Evolutionary conservation across 108 stramenopile genomes (phyloP).

Genomic region (Nitzschia sp.): DNA sequence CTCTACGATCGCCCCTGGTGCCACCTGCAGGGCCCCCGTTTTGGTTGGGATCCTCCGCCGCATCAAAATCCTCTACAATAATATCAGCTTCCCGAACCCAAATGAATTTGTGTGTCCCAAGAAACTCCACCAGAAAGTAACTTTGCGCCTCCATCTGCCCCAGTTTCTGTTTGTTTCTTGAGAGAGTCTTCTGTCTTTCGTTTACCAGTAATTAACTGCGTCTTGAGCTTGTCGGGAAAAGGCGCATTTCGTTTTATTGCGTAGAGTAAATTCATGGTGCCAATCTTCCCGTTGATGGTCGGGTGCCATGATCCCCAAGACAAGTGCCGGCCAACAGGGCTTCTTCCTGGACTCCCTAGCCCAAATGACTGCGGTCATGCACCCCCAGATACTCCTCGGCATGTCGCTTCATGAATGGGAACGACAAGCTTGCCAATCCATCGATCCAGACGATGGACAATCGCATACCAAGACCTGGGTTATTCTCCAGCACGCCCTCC

Average conservation of each 20-base stretch:
- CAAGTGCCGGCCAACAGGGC: slow-evolving; percentile 90
- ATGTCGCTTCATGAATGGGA: slow-evolving; percentile 75
- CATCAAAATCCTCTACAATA: slow-evolving; percentile 84
- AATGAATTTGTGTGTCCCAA: slow-evolving; percentile 89
- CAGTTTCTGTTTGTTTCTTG: slow-evolving; percentile 48
- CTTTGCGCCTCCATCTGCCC: slow-evolving; percentile 62
- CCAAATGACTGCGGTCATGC: slow-evolving; percentile 88
- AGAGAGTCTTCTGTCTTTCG: slow-evolving; percentile 70
- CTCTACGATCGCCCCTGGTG: slow-evolving; percentile 59
- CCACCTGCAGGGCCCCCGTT: slow-evolving; percentile 7
- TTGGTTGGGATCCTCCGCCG: slow-evolving; percentile 77
- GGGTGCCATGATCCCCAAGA: slow-evolving; percentile 86
- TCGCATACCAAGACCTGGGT: slow-evolving; percentile 54
- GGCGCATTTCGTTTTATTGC: slow-evolving; percentile 77
- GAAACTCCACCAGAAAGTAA: slow-evolving; percentile 88
- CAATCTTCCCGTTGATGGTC: slow-evolving; percentile 84
- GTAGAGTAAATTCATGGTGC: slow-evolving; percentile 72
- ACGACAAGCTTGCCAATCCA: slow-evolving; percentile 73
- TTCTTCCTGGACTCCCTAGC: slow-evolving; percentile 88
- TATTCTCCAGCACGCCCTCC: slow-evolving; percentile 60
- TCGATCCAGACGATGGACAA: slow-evolving; percentile 67
- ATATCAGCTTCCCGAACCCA: slow-evolving; percentile 88
- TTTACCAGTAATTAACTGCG: slow-evolving; percentile 64
- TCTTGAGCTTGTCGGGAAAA: slow-evolving; percentile 81
- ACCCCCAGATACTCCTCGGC: slow-evolving; percentile 87